Conservation (phyloP, 257 asterid species). For the Ehretia macrophylla region DNA sequence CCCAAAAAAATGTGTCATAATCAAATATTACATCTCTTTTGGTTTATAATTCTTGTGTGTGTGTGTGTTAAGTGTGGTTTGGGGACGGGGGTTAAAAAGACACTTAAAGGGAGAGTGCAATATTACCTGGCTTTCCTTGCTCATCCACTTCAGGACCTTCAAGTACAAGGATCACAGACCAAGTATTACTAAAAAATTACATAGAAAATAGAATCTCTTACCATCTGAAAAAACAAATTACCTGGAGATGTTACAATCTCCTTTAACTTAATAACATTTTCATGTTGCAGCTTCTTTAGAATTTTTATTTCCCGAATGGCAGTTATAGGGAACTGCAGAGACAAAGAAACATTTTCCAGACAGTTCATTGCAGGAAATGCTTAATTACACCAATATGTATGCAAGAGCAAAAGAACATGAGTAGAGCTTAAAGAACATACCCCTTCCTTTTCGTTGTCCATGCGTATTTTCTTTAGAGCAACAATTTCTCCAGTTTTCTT, state of each 20-base stretch:
- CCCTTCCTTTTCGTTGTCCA: constrained; percentile 99
- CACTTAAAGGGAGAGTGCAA: neutral
- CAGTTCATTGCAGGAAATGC: constrained; percentile 10
- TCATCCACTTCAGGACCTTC: constrained; percentile 74
- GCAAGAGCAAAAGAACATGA: constrained; percentile 4
- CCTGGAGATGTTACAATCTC: constrained; percentile 97
- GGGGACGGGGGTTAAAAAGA: constrained; percentile 10
- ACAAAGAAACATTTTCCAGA: constrained; percentile 10
- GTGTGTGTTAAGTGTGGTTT: neutral
- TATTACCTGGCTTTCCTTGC: constrained; percentile 57
- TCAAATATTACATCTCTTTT: constrained; percentile 2
- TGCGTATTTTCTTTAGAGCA: constrained; percentile 91
- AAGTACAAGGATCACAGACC: neutral
- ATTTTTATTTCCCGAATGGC: constrained; percentile 93
- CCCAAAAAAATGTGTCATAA: constrained; percentile 14
- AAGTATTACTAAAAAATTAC: neutral
- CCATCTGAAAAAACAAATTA: constrained; percentile 22
- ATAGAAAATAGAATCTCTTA: constrained; percentile 11
- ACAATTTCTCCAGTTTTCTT: constrained; percentile 82
- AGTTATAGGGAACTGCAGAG: constrained; percentile 81
- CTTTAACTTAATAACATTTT: constrained; percentile 77
- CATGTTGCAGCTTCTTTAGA: constrained; percentile 88
- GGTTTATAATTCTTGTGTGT: neutral
- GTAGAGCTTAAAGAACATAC: constrained; percentile 37
- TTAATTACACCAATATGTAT: constrained; percentile 10